These are phyloP conservation scores for Xylaria intraflava DNA, from an alignment of 495 filamentous ascomycete species.

Conservation along the genomic window DNA sequence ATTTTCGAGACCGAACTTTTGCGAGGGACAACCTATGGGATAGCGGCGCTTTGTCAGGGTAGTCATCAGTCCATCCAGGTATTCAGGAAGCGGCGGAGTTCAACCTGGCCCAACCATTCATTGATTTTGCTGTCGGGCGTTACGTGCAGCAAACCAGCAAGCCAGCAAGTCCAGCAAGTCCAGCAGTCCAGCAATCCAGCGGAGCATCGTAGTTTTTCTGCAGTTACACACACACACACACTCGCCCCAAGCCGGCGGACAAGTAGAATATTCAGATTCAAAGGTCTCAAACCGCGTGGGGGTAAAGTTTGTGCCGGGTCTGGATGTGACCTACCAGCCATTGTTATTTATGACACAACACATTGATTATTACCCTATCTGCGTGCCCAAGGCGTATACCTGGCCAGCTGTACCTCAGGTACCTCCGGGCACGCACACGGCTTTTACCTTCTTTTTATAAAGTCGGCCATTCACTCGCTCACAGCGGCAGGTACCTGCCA, in stretches of 20 bases:
- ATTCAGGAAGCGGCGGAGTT: no score
- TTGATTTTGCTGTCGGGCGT: background rate
- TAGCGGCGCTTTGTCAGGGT: no score
- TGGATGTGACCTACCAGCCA: background rate
- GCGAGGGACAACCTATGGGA: no score
- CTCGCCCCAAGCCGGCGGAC: background rate
- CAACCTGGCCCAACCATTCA: background rate
- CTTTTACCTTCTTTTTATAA: background rate
- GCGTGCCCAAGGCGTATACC: no score
- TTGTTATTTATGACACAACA: background rate
- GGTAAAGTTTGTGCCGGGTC: slow-evolving; percentile 9
- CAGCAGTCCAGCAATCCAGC: no score
- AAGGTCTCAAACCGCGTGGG: slow-evolving; percentile 6
- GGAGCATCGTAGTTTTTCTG: no score
- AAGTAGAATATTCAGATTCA: slow-evolving; percentile 4
- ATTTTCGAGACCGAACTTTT: no score
- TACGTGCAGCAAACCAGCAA: background rate
- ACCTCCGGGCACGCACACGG: background rate
- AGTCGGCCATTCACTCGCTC: background rate
- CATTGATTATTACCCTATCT: background rate
- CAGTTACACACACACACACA: no score
- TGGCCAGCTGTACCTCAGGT: background rate
- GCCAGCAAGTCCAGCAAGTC: no score
- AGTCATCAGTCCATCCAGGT: no score
- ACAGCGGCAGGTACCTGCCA: background rate